These are phyloP conservation scores for Scutellaria barbata DNA, from an alignment of 257 asterid genomes.

Conservation along the genomic window DNA sequence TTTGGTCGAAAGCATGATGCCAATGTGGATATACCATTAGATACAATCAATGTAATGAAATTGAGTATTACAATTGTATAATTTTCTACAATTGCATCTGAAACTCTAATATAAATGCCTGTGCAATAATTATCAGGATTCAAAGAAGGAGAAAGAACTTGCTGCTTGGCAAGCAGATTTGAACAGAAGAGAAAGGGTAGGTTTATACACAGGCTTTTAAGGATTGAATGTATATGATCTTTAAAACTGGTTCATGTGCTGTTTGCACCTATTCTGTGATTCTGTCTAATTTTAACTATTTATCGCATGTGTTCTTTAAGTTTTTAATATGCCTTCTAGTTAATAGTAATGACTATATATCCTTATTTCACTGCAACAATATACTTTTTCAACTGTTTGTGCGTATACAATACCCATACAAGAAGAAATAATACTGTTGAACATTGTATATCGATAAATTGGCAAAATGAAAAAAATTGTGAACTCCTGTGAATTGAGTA, in stretches of 20 bases:
- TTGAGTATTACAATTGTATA: conserved; percentile 22
- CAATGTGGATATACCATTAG: conserved; percentile 87
- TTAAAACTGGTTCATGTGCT: background rate
- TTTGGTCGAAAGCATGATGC: conserved; percentile 97
- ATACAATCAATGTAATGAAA: conserved; percentile 65
- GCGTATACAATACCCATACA: no score
- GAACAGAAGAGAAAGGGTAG: conserved; percentile 84
- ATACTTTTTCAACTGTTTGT: no score
- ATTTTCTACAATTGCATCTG: conserved; percentile 18
- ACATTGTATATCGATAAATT: no score
- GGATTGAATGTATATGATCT: no score
- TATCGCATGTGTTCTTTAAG: no score
- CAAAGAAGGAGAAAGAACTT: conserved; percentile 78
- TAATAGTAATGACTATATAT: no score
- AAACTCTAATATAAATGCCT: conserved; percentile 6
- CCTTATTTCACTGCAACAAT: no score
- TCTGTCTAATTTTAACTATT: background rate
- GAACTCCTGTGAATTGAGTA: no score
- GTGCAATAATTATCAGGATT: conserved; percentile 56
- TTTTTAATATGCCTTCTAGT: no score
- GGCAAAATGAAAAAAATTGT: no score
- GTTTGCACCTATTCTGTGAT: conserved; percentile 33
- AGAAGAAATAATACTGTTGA: no score
- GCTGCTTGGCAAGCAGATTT: conserved; percentile 89
- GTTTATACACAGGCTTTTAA: no score